phyloP scores from a whole-genome alignment of 129 eudicot species.

The Helianthus annuus region HanXRQr2.0-SUNRISE NC_035441.2:117013883-117014382 shows the following conservation, averaged over 20 bases:
- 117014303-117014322: no score
- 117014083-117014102: not conserved
- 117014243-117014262: no score
- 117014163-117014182: not conserved
- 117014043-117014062: not conserved
- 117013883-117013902: slow-evolving; percentile 7
- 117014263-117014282: no score
- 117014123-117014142: not conserved
- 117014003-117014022: not conserved
- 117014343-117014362: no score
- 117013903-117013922: slow-evolving; percentile 21
- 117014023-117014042: not conserved
- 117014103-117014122: not conserved
- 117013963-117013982: not conserved
- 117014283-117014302: no score
- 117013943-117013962: slow-evolving; percentile 33
- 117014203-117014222: no score
- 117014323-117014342: no score
- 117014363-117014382: no score
- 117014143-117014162: not conserved
- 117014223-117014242: no score
- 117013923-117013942: slow-evolving; percentile 23
- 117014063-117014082: not conserved
- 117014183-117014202: no score
- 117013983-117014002: not conserved